Conservation (phyloP, 129 eudicot genomes). For the Sambucus nigra region DNA sequence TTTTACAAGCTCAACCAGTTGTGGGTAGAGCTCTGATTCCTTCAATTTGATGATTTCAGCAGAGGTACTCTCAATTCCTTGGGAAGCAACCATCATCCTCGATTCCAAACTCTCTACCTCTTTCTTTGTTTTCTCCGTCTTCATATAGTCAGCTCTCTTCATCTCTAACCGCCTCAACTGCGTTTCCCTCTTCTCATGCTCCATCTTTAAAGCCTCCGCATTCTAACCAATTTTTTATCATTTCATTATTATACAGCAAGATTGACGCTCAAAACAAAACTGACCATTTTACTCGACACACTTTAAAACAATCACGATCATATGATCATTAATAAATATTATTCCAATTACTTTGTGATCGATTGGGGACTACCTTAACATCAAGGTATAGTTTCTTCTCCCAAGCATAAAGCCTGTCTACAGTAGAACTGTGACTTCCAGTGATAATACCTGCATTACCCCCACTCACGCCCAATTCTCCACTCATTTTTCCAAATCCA, state of each 20-base stretch:
- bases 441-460: conserved; percentile 16
- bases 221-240: conserved; percentile 25
- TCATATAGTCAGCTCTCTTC: conserved; percentile 71
- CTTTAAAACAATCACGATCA: background rate
- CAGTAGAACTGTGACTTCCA: conserved; percentile 72
- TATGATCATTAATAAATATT: background rate
- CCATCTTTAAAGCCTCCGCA: conserved; percentile 63
- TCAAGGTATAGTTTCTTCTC: conserved; percentile 82
- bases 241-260: too few species aligned
- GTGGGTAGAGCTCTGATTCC: conserved; percentile 90
- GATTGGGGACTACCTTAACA: conserved; percentile 55
- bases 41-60: conserved; percentile 70
- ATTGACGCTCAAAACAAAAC: too few species aligned
- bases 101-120: conserved; percentile 92
- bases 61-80: conserved; percentile 72
- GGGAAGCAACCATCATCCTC: conserved; percentile 62
- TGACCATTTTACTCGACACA: background rate
- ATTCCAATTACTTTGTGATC: too few species aligned
- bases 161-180: conserved; percentile 70
- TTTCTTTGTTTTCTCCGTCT: conserved; percentile 82
- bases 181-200: conserved; percentile 62
- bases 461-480: conserved; percentile 28
- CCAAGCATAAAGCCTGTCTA: conserved; percentile 86
- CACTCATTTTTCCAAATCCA: conserved; percentile 58
- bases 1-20: conserved; percentile 78